Conservation (phyloP, 805 yeast species). For the Starmerella kuoi region DNA sequence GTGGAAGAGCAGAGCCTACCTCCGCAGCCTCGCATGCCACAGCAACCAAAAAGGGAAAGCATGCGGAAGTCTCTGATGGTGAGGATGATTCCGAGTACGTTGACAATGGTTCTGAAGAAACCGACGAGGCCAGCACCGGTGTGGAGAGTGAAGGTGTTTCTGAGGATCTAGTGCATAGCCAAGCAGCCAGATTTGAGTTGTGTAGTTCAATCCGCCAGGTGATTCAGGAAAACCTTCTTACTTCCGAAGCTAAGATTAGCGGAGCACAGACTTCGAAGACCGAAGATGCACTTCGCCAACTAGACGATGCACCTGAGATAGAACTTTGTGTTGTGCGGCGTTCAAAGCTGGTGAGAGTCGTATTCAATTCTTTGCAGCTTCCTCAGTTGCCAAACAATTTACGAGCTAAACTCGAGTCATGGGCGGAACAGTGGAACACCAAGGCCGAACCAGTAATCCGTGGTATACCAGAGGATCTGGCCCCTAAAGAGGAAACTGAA, state of each 20-base stretch:
- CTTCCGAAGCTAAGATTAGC: background rate
- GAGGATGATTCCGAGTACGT: conserved; percentile 17
- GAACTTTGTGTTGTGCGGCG: conserved; percentile 22
- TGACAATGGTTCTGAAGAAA: conserved; percentile 11
- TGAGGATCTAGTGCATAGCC: conserved; percentile 11
- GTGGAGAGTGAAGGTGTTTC: conserved; percentile 2
- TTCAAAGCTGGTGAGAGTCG: conserved; percentile 19
- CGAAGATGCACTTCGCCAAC: conserved; percentile 7
- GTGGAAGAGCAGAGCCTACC: background rate
- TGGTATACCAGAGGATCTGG: conserved; percentile 23
- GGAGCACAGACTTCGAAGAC: background rate
- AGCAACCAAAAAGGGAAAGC: background rate
- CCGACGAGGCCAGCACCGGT: conserved; percentile 6
- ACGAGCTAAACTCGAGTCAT: conserved; percentile 1
- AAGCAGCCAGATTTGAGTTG: conserved; percentile 15
- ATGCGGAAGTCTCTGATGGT: conserved; percentile 3
- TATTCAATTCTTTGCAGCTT: conserved; percentile 6
- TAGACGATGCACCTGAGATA: conserved; percentile 16
- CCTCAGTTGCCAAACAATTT: conserved; percentile 5
- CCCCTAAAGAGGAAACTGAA: conserved; percentile 15
- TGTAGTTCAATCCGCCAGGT: conserved; percentile 10
- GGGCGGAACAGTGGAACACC: conserved; percentile 16
- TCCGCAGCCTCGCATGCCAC: background rate
- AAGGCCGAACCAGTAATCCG: conserved; percentile 22
- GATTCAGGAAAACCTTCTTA: conserved; percentile 8